phyloP scores from a whole-genome alignment of 768 basidiomycete genomes.

The Wakefieldia striispora region DNA sequence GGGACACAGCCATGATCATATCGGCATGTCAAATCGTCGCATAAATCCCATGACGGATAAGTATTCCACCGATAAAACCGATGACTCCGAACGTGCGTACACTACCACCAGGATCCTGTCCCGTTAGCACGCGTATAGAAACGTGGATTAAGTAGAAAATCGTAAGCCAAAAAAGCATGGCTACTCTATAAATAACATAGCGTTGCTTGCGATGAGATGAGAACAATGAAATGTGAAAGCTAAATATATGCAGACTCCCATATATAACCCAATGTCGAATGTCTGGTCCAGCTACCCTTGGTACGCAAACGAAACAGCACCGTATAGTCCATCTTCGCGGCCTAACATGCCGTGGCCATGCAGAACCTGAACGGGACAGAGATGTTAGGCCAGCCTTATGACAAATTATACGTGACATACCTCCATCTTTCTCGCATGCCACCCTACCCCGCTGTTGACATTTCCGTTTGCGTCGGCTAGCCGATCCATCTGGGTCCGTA shows the following conservation, averaged over 20 bases:
- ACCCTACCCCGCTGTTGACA: conserved; percentile 88
- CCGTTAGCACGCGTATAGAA: not conserved
- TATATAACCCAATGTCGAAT: too few species aligned
- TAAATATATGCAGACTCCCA: too few species aligned
- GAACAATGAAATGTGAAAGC: not conserved
- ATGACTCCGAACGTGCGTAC: too few species aligned
- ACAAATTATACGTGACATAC: conserved; percentile 42
- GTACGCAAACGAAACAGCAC: conserved; percentile 92
- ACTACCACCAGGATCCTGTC: not conserved
- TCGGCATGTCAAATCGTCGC: not conserved
- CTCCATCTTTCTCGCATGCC: conserved; percentile 98
- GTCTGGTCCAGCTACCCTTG: conserved; percentile 53
- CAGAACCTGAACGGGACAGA: conserved; percentile 58
- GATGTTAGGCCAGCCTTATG: conserved; percentile 1
- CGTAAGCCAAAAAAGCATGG: not conserved
- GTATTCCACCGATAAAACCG: not conserved
- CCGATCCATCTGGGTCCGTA: conserved; percentile 66
- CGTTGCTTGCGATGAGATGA: not conserved
- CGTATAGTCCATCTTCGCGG: conserved; percentile 90
- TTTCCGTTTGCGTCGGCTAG: conserved; percentile 82
- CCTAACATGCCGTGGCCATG: conserved; percentile 90
- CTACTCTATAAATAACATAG: not conserved
- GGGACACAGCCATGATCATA: too few species aligned
- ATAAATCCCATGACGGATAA: not conserved
- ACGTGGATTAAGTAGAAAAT: not conserved